A percentile compares a stretch with the other conserved stretches of the same genome.
Conservation (phyloP, 352 stramenopile genomes). For the Blastocystis hominis region DNA sequence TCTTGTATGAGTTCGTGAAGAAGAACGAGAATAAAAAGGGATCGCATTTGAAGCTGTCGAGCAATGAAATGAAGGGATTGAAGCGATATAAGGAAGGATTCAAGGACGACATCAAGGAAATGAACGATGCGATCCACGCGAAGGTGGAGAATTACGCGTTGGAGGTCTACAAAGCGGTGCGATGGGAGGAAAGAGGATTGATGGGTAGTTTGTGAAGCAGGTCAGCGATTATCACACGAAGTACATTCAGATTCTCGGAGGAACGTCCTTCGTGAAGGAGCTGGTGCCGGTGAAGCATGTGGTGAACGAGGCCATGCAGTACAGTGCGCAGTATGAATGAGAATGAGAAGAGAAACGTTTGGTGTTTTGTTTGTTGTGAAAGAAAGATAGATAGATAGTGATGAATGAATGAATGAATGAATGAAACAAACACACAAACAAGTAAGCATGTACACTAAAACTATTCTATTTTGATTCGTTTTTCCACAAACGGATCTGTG, state of each 20-base stretch:
- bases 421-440: no score
- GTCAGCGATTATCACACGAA: slow-evolving; percentile 40
- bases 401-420: no score
- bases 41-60: slow-evolving; percentile 40
- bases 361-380: no score
- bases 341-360: no score
- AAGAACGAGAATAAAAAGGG: slow-evolving; percentile 53
- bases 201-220: slow-evolving; percentile 33
- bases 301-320: slow-evolving; percentile 21
- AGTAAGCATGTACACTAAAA: no score
- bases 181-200: not conserved
- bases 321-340: not conserved
- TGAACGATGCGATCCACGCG: not conserved
- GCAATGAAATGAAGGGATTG: slow-evolving; percentile 45
- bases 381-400: no score
- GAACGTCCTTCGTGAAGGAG: slow-evolving; percentile 47
- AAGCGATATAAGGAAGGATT: slow-evolving; percentile 29
- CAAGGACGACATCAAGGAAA: slow-evolving; percentile 1
- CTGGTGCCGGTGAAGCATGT: slow-evolving; percentile 26
- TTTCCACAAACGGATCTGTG: no score
- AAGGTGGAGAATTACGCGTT: not conserved
- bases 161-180: slow-evolving; percentile 25
- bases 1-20: slow-evolving; percentile 47
- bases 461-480: no score
- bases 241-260: slow-evolving; percentile 48